A percentile compares a stretch with the other conserved stretches of the same genome.
phyloP scores from a whole-genome alignment of 1,284 basidiomycete genomes.

The Sporisorium exsertum region DNA sequence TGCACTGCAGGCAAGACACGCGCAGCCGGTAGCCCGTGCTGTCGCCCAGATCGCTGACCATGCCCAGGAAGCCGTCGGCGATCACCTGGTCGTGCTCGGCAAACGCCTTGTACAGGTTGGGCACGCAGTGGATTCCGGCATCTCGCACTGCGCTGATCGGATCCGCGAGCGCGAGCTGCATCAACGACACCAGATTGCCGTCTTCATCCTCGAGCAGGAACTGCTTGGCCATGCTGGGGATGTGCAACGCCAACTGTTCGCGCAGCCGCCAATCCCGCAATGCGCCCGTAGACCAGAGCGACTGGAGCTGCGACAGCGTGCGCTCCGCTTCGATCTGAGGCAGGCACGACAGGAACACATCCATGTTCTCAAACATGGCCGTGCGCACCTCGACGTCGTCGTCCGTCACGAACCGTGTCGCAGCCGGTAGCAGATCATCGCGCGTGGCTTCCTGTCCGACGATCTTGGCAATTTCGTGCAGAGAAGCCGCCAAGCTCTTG shows the following conservation, averaged over 20 bases:
- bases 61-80: slow-evolving; percentile 64
- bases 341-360: slow-evolving; percentile 73
- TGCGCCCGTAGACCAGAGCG: slow-evolving; percentile 76
- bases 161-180: slow-evolving; percentile 80
- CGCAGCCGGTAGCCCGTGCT: slow-evolving; percentile 63
- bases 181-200: slow-evolving; percentile 71
- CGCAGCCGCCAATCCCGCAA: slow-evolving; percentile 86
- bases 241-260: slow-evolving; percentile 76
- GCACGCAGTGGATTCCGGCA: slow-evolving; percentile 77
- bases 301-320: slow-evolving; percentile 75
- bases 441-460: slow-evolving; percentile 79
- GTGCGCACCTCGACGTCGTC: slow-evolving; percentile 76
- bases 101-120: slow-evolving; percentile 54
- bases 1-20: slow-evolving; percentile 58
- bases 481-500: slow-evolving; percentile 83
- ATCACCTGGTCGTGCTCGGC: slow-evolving; percentile 57
- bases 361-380: slow-evolving; percentile 71
- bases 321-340: slow-evolving; percentile 73
- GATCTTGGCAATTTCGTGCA: slow-evolving; percentile 90
- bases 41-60: slow-evolving; percentile 63
- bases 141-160: slow-evolving; percentile 85
- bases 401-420: slow-evolving; percentile 75
- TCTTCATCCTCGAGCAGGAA: slow-evolving; percentile 68
- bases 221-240: slow-evolving; percentile 73
- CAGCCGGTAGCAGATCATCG: slow-evolving; percentile 76